These are phyloP conservation scores for Nakazawaea wyomingensis DNA, from an alignment of 805 yeast genomes.

Conservation along the genomic window DNA sequence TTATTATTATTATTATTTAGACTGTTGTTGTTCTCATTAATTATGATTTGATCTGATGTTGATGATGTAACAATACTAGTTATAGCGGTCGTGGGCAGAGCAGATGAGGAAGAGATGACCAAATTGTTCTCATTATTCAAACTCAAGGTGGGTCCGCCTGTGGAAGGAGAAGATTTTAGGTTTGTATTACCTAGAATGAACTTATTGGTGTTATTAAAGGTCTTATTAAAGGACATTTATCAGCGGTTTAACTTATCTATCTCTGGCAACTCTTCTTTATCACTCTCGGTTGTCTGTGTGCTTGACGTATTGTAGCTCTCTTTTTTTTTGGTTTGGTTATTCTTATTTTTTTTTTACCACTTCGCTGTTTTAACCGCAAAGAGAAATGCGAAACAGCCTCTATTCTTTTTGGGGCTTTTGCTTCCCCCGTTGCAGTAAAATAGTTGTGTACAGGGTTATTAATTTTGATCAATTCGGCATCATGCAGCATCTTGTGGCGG, in stretches of 20 bases:
- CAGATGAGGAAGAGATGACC: slow-evolving; percentile 1
- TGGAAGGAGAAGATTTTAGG: slow-evolving; percentile 9
- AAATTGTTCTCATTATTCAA: slow-evolving; percentile 8
- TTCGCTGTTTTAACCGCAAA: background rate
- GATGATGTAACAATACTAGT: background rate
- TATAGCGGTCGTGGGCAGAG: slow-evolving; percentile 1
- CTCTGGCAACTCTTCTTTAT: too few species aligned
- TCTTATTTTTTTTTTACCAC: background rate
- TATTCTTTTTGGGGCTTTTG: too few species aligned
- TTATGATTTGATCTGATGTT: background rate
- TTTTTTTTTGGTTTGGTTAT: background rate
- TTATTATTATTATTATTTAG: too few species aligned
- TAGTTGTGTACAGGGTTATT: too few species aligned
- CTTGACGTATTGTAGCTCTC: too few species aligned
- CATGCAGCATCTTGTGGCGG: too few species aligned
- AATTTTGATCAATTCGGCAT: too few species aligned
- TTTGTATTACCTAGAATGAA: slow-evolving; percentile 8
- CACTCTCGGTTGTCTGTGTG: too few species aligned
- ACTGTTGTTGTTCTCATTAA: too few species aligned
- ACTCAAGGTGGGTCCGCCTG: slow-evolving; percentile 10
- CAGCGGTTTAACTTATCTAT: too few species aligned
- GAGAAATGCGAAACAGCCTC: background rate
- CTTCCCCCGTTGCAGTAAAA: background rate
- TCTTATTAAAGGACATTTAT: slow-evolving; percentile 10
- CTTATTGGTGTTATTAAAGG: slow-evolving; percentile 8